phyloP scores from a whole-genome alignment of 164 flowering plant species.

The Magnolia kwangsiensis region DNA sequence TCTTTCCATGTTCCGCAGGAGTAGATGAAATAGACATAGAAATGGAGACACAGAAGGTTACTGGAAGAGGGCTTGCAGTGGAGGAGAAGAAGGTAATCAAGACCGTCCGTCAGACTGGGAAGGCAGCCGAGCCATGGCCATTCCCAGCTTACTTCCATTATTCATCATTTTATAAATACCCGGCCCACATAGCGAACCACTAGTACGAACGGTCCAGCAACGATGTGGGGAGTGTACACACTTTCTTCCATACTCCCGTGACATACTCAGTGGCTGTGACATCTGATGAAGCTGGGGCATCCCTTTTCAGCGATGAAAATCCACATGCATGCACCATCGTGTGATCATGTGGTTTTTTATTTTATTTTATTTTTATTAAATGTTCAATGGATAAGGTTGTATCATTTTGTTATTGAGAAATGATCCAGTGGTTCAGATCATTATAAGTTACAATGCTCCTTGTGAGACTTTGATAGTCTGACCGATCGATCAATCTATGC shows the following conservation, averaged over 20 bases:
- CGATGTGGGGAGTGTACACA: constrained; percentile 36
- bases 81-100: constrained; percentile 69
- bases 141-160: constrained; percentile 61
- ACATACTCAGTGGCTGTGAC: constrained; percentile 65
- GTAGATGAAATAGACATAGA: constrained; percentile 76
- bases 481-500: no score
- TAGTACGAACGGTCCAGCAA: constrained; percentile 47
- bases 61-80: constrained; percentile 50
- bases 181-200: constrained; percentile 51
- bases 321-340: constrained; percentile 75
- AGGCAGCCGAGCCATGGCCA: constrained; percentile 80
- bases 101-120: constrained; percentile 63
- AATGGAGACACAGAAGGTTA: constrained; percentile 67
- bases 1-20: constrained; percentile 24
- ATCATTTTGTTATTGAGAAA: no score
- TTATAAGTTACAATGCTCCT: no score
- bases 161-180: constrained; percentile 73
- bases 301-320: constrained; percentile 80
- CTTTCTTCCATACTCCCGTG: constrained; percentile 78
- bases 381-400: no score
- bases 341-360: constrained; percentile 26
- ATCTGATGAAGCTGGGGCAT: constrained; percentile 72
- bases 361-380: no score
- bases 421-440: no score
- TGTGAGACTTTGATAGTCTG: no score